Base-by-base conservation (phyloP, 331 rosid species). In the Saraca asoca region DNA sequence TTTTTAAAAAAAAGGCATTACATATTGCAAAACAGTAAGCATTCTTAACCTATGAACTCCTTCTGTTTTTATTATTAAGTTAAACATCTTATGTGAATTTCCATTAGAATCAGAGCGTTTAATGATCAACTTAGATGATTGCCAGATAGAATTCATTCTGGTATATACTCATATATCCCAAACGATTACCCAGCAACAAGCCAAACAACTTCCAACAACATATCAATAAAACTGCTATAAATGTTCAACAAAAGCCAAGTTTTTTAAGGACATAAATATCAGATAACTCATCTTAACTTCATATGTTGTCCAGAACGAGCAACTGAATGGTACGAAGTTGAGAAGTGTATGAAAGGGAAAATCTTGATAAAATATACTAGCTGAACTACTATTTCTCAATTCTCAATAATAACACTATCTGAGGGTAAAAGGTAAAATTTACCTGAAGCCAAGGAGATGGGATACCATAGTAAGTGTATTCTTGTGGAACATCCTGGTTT, bases 391-490 rank as follows among this genome's bases (percentile, higher is more conserved):
- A 52, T 68, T 48, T 64, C 61, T 56, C 58, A 60, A 33, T 64
- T 51, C n/a, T n/a, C n/a, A n/a, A 64, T 42, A 49, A 19, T 50
- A 56, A 34, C 68, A 58, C 62, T 49, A 44, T 39, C 15, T 49
- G 41, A n/a, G 61, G 48, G 50, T 6, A 12, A 71, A 64, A 61
- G 43, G 64, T 54, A 24, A 51, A 67, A 18, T 70, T 64, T 55
- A 88, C 99, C 97, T 94, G 99, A 82, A 94, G 99, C 99, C 97
- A 94, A 58, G 99, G 99, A 76, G 99, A 94, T 79, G 99, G 99
- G 78, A 94, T 94, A 72, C 99, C 99, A 57, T 94, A 94, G 84
- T 94, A 94, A 69, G 97, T 94, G 80, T 94, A 94, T 78, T 94
- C 99, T 71, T 88, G 97, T 33, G 96, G 99, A 79, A 94, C 77